A percentile compares a stretch with the other conserved stretches of the same genome.
Evolutionary conservation across 2,329 filamentous ascomycete genomes (phyloP).

Genomic region (Ophiostoma perfectum): DNA sequence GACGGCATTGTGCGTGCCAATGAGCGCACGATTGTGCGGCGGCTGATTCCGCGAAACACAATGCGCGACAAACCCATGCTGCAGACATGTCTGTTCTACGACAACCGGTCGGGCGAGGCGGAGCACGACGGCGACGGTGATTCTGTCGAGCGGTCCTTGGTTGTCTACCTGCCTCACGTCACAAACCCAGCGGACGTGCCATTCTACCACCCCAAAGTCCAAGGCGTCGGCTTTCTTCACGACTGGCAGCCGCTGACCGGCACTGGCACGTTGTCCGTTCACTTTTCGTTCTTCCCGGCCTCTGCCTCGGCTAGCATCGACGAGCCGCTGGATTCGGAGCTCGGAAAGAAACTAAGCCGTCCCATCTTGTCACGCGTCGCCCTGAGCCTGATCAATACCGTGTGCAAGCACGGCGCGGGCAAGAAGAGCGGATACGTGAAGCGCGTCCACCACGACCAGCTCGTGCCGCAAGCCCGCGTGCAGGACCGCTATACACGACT

Average conservation of each 20-base stretch:
- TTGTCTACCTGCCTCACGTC: conserved; percentile 75
- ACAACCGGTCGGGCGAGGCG: conserved; percentile 27
- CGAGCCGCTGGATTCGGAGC: neutral
- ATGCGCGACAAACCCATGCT: conserved; percentile 67
- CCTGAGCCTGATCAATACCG: conserved; percentile 59
- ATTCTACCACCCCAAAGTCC: conserved; percentile 80
- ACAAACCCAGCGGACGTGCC: conserved; percentile 59
- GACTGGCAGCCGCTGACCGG: conserved; percentile 45
- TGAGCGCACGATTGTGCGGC: conserved; percentile 64
- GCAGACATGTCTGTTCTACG: conserved; percentile 76
- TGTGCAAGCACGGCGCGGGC: conserved; percentile 70
- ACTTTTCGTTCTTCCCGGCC: conserved; percentile 40
- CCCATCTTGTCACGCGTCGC: conserved; percentile 56
- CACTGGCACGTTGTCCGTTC: conserved; percentile 51
- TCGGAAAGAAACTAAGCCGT: conserved; percentile 35
- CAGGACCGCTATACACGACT: conserved; percentile 78
- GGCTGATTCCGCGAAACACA: conserved; percentile 75
- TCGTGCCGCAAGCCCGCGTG: conserved; percentile 69
- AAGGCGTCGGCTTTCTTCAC: conserved; percentile 70
- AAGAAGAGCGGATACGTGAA: conserved; percentile 65
- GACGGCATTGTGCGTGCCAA: conserved; percentile 33
- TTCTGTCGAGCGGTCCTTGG: conserved; percentile 43
- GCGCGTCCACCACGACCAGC: conserved; percentile 73
- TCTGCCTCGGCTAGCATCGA: neutral
- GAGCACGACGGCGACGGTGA: neutral